Evolutionary conservation across 106 monocot genomes (phyloP).

Genomic region (Platanthera zijinensis): DNA sequence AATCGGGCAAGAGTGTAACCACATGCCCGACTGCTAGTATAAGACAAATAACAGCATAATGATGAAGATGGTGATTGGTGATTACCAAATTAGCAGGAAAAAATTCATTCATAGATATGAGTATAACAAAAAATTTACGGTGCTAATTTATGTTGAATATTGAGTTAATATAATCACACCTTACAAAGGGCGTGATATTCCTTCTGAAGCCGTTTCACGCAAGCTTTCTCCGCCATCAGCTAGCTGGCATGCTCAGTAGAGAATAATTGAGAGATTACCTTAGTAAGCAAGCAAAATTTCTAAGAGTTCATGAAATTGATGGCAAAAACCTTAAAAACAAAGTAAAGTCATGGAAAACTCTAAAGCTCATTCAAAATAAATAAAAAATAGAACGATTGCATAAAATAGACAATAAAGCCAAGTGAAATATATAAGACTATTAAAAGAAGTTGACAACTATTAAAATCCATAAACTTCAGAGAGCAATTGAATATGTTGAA

Average conservation of each 20-base stretch:
- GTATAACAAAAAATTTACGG: neutral
- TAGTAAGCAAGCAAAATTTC: neutral
- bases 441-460: neutral
- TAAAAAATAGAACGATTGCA: neutral
- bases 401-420: neutral
- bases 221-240: slow-evolving; percentile 20
- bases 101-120: neutral
- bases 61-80: neutral
- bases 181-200: slow-evolving; percentile 25
- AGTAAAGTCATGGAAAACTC: neutral
- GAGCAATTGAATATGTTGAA: neutral
- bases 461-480: neutral
- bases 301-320: neutral
- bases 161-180: slow-evolving; percentile 5
- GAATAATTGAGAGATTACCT: neutral
- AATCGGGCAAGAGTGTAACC: too few relatives aligned
- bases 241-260: neutral
- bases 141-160: neutral
- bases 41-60: neutral
- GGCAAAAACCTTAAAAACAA: neutral
- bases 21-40: neutral
- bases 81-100: neutral
- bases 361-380: neutral
- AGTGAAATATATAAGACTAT: neutral
- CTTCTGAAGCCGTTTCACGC: slow-evolving; percentile 27